phyloP scores from a whole-genome alignment of 192 early-diverging fungal genomes.

The Entophlyctis luteolus region DNA sequence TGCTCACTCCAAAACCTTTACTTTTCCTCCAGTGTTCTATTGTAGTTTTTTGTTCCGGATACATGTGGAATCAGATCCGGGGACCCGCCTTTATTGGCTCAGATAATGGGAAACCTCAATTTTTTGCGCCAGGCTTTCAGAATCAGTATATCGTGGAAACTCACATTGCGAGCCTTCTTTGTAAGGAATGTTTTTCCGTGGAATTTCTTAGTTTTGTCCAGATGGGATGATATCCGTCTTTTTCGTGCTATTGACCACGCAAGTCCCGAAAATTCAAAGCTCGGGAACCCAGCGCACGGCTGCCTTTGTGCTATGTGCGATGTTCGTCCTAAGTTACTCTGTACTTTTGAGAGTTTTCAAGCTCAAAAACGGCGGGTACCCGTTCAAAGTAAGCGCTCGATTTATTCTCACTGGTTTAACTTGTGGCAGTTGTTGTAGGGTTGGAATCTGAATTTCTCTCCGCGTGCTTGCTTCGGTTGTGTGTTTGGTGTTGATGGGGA shows the following conservation, averaged over 20 bases:
- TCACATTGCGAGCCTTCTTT: constrained; percentile 67
- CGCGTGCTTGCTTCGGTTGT: too few relatives aligned
- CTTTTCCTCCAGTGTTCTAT: constrained; percentile 46
- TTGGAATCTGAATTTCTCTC: too few relatives aligned
- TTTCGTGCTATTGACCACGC: constrained; percentile 49
- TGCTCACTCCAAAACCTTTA: background rate
- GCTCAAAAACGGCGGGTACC: constrained; percentile 70
- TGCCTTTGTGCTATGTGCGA: constrained; percentile 51
- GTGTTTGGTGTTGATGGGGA: too few relatives aligned
- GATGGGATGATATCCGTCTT: constrained; percentile 58
- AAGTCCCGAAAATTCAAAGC: constrained; percentile 55
- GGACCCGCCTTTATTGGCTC: constrained; percentile 60
- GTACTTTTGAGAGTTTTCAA: constrained; percentile 63
- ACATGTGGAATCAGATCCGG: constrained; percentile 87
- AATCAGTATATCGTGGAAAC: constrained; percentile 68
- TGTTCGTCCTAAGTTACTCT: constrained; percentile 67
- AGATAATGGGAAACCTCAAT: constrained; percentile 50
- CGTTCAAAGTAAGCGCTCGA: too few relatives aligned
- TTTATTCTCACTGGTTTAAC: too few relatives aligned
- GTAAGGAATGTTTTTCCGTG: constrained; percentile 42
- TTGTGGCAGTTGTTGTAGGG: too few relatives aligned
- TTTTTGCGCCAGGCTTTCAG: constrained; percentile 65
- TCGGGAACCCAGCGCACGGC: constrained; percentile 51
- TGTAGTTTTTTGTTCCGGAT: constrained; percentile 71
- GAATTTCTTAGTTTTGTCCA: constrained; percentile 24